These are phyloP conservation scores for Emydomyces testavorans DNA, from an alignment of 2,329 filamentous ascomycete genomes.

Conservation along the genomic window DNA sequence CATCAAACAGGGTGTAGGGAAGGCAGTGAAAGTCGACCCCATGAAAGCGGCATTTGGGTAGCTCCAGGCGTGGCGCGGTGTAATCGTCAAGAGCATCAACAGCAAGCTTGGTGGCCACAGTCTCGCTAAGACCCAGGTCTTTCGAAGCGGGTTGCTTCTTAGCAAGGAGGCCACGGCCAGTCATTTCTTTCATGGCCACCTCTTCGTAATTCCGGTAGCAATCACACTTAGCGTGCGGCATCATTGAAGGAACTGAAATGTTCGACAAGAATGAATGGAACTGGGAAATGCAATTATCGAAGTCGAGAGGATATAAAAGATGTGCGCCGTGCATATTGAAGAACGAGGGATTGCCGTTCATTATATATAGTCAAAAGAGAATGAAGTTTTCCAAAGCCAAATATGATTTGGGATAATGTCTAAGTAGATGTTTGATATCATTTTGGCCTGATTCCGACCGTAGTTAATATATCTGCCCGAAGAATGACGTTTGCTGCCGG, in stretches of 20 bases:
- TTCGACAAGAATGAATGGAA: no score
- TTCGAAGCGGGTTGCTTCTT: conserved; percentile 2
- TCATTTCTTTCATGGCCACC: not conserved
- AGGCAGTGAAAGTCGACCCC: not conserved
- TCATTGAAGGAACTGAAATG: not conserved
- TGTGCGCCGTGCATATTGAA: not conserved
- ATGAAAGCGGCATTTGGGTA: conserved; percentile 7
- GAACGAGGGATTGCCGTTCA: not conserved
- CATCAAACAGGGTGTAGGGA: conserved; percentile 15
- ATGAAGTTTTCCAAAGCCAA: not conserved
- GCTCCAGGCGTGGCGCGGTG: not conserved
- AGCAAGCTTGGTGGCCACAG: conserved; percentile 16
- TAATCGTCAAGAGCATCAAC: conserved; percentile 13
- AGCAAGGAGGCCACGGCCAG: conserved; percentile 4
- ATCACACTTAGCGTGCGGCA: not conserved
- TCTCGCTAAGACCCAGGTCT: conserved; percentile 13
- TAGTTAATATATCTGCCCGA: conserved; percentile 4
- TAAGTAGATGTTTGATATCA: not conserved
- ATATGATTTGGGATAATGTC: not conserved
- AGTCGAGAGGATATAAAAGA: not conserved
- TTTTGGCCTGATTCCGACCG: not conserved
- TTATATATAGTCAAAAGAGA: not conserved
- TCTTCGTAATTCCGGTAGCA: not conserved
- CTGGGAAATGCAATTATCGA: no score
- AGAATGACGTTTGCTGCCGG: conserved; percentile 2